Percentiles rank a stretch among this genome's conserved stretches.
phyloP scores from a whole-genome alignment of 108 stramenopile genomes.

The Bacterosira constricta region DNA sequence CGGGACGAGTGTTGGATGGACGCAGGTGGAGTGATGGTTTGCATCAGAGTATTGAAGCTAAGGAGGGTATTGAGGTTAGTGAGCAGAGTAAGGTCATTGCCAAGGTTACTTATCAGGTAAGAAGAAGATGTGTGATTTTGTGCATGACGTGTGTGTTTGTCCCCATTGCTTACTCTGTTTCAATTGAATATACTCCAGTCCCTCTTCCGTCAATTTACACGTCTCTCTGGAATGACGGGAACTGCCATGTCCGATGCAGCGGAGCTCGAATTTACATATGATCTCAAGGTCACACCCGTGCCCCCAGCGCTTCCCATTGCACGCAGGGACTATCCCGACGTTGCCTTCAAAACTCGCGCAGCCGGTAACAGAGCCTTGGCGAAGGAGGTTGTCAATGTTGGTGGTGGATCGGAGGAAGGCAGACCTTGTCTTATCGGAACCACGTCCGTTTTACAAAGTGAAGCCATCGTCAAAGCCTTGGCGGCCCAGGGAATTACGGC shows the following conservation, averaged over 20 bases:
- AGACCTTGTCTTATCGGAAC: constrained; percentile 95
- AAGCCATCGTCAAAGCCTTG: constrained; percentile 76
- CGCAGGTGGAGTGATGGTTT: constrained; percentile 95
- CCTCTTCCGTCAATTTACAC: constrained; percentile 90
- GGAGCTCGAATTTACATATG: constrained; percentile 90
- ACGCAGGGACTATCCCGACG: constrained; percentile 93
- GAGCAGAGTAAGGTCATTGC: constrained; percentile 93
- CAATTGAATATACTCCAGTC: too few relatives aligned
- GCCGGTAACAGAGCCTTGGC: constrained; percentile 85
- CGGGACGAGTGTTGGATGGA: constrained; percentile 94
- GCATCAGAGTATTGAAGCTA: constrained; percentile 96
- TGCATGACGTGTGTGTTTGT: too few relatives aligned
- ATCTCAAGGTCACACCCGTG: constrained; percentile 78
- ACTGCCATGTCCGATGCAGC: constrained; percentile 90
- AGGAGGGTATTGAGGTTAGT: constrained; percentile 90
- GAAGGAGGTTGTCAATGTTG: constrained; percentile 81
- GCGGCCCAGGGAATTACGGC: constrained; percentile 83
- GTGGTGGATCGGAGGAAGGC: constrained; percentile 71
- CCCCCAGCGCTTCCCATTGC: constrained; percentile 94
- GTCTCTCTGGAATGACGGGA: constrained; percentile 94
- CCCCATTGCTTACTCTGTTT: too few relatives aligned
- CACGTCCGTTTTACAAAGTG: constrained; percentile 90
- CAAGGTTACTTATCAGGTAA: constrained; percentile 94
- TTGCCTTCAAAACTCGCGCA: constrained; percentile 90
- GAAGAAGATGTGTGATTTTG: constrained; percentile 5